Conservation (phyloP, 306 rosid species). For the Begonia fuchsioides region DNA sequence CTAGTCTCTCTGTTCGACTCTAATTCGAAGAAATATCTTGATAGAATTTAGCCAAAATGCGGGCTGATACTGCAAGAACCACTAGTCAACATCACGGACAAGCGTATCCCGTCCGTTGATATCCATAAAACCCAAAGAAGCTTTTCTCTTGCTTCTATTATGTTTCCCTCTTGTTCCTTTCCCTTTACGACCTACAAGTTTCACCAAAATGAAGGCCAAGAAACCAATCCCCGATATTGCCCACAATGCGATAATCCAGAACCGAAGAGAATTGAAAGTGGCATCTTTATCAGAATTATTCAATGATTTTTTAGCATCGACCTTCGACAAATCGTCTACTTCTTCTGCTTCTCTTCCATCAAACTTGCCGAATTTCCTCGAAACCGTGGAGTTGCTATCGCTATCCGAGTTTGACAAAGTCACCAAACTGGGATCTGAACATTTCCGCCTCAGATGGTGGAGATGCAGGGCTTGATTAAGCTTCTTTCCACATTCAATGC, state of each 20-base stretch:
- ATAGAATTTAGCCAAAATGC: no score
- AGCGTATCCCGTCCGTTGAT: slow-evolving; percentile 42
- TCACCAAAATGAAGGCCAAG: slow-evolving; percentile 26
- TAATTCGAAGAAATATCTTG: no score
- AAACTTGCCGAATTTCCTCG: slow-evolving; percentile 38
- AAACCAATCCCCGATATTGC: slow-evolving; percentile 69
- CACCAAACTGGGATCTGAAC: slow-evolving; percentile 31
- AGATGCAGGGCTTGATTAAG: slow-evolving; percentile 62
- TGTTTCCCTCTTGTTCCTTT: slow-evolving; percentile 41
- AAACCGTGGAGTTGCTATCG: slow-evolving; percentile 15
- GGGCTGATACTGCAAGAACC: slow-evolving; percentile 4
- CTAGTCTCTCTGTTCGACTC: no score
- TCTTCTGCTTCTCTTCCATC: slow-evolving; percentile 17
- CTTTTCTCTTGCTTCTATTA: slow-evolving; percentile 58
- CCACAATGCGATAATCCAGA: slow-evolving; percentile 74
- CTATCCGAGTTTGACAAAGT: slow-evolving; percentile 20
- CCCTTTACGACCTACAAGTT: slow-evolving; percentile 45
- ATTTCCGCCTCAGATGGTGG: slow-evolving; percentile 50
- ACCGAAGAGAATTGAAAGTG: slow-evolving; percentile 47
- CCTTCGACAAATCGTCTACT: slow-evolving; percentile 12
- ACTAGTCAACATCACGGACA: slow-evolving; percentile 23
- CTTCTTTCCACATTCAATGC: slow-evolving; percentile 68
- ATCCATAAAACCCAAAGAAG: slow-evolving; percentile 41
- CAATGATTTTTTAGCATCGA: slow-evolving; percentile 17
- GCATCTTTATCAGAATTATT: slow-evolving; percentile 29